phyloP scores from a whole-genome alignment of 352 stramenopile species.

The Thalassiosira hispida region DNA sequence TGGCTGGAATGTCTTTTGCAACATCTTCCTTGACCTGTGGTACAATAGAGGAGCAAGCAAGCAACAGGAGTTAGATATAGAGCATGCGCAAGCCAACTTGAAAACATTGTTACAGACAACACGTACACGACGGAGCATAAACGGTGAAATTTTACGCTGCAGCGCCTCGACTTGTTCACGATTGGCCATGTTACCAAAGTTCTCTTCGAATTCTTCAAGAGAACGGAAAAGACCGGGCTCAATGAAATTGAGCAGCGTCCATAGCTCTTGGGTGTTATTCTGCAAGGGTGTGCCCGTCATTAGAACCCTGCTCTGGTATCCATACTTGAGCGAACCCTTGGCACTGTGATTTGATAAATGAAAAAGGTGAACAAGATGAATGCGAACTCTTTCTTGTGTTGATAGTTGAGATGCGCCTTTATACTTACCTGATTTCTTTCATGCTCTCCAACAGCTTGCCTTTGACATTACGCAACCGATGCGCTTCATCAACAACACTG shows the following conservation, averaged over 20 bases:
- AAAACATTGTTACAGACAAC: background rate
- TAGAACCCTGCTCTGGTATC: slow-evolving; percentile 91
- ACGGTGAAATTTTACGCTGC: slow-evolving; percentile 96
- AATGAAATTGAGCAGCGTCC: slow-evolving; percentile 99
- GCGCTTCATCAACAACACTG: slow-evolving; percentile 98
- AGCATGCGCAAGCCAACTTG: background rate
- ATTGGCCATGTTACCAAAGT: slow-evolving; percentile 97
- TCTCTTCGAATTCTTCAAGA: slow-evolving; percentile 95
- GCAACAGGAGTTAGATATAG: slow-evolving; percentile 6
- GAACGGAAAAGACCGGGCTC: slow-evolving; percentile 94
- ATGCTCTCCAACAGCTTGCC: slow-evolving; percentile 93
- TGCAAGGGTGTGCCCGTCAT: slow-evolving; percentile 89
- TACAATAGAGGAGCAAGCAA: background rate
- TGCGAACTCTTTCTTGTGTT: background rate
- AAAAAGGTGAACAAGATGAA: slow-evolving; percentile 3
- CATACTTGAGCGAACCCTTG: slow-evolving; percentile 85
- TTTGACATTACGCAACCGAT: slow-evolving; percentile 98
- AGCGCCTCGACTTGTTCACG: slow-evolving; percentile 95
- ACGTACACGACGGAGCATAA: slow-evolving; percentile 96
- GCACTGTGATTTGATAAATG: slow-evolving; percentile 36
- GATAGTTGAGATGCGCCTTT: background rate
- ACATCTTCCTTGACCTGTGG: slow-evolving; percentile 97
- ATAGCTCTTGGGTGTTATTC: slow-evolving; percentile 91
- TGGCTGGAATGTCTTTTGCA: slow-evolving; percentile 96
- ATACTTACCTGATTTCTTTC: slow-evolving; percentile 83